Evolutionary conservation across 345 rosid species (phyloP).

Genomic region (Schrenkiella parvula): DNA sequence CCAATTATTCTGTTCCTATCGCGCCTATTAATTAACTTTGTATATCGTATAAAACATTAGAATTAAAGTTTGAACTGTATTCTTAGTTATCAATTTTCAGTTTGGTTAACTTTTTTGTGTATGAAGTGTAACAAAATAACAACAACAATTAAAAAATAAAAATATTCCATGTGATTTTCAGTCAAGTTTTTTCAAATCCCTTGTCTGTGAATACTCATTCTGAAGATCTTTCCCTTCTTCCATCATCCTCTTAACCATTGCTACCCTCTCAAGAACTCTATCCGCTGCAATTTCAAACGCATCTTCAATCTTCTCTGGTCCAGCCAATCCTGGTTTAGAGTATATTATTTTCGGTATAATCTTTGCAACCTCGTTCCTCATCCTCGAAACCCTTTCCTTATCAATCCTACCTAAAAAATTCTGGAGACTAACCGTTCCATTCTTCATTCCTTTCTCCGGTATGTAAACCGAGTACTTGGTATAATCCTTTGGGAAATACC

Average conservation of each 20-base stretch:
- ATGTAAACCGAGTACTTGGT: slow-evolving; percentile 48
- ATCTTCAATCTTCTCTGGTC: slow-evolving; percentile 35
- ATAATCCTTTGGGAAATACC: slow-evolving; percentile 53
- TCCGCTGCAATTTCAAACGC: slow-evolving; percentile 52
- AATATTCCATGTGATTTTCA: not conserved
- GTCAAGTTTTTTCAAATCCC: slow-evolving; percentile 20
- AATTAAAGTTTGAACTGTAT: too few relatives aligned
- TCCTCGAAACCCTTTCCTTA: slow-evolving; percentile 4
- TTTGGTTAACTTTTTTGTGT: too few relatives aligned
- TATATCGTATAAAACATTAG: too few relatives aligned
- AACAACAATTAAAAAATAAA: not conserved
- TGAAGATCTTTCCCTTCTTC: slow-evolving; percentile 16
- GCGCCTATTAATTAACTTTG: not conserved
- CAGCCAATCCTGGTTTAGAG: slow-evolving; percentile 32
- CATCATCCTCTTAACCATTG: slow-evolving; percentile 26
- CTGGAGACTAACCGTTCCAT: slow-evolving; percentile 24
- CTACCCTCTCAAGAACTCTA: slow-evolving; percentile 36
- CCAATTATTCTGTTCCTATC: not conserved
- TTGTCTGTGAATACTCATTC: slow-evolving; percentile 25
- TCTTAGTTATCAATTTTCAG: too few relatives aligned
- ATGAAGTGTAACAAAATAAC: not conserved
- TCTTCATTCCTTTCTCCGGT: slow-evolving; percentile 24
- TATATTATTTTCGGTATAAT: slow-evolving; percentile 57
- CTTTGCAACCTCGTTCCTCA: slow-evolving; percentile 48
- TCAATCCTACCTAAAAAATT: slow-evolving; percentile 23